Evolutionary conservation across 371 early-diverging fungal species (phyloP), one percentile per base, ranked within the genome.

Genomic region (Syncephalastrum monosporum): DNA sequence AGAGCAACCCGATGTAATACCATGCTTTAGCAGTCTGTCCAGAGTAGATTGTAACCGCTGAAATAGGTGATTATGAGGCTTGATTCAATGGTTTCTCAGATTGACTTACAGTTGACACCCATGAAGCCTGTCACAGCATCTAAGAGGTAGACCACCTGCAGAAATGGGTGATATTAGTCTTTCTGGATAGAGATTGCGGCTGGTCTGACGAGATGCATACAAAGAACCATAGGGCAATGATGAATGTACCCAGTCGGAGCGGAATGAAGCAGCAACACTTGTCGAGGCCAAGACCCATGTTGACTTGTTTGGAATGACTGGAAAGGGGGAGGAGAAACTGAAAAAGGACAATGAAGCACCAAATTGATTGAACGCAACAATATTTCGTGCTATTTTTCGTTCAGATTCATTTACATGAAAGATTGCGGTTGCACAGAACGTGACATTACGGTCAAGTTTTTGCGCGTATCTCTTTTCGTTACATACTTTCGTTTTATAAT

Each of bases 221-320:
- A 55, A 71, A 69, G 59, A 77, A 74, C 72, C 73, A 74, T 43
- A 74, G 65, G 42, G 78, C 75, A 56, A 77, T 69, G 33, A 77
- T 61, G 54, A 74, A 74, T 4, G 78, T 68, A 4, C 75, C 78
- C 33, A 72, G 63, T 53, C 78, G 59, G 19, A 77, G 53, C 38
- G 78, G 78, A 54, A 77, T 72, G 56, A 74, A 56, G 56, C 78
- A 72, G 41, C 78, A 77, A 42, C 78, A 77, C 60, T 77, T 74
- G 55, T 77, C 78, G 53, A 72, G 56, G 47, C 75, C 73, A 21
- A 75, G 47, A 47, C 77, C 71, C 76, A 75, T 75, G 46, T 43
- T 53, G 56, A 51, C 38, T 33, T 33, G 29, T 29, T 33, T 33
- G 38, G 38, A 33, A 33, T 33, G 38, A 33, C 38, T 33, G 38